Base-by-base conservation (phyloP, 352 stramenopile species). In the Globisporangium orthogonon region DNA sequence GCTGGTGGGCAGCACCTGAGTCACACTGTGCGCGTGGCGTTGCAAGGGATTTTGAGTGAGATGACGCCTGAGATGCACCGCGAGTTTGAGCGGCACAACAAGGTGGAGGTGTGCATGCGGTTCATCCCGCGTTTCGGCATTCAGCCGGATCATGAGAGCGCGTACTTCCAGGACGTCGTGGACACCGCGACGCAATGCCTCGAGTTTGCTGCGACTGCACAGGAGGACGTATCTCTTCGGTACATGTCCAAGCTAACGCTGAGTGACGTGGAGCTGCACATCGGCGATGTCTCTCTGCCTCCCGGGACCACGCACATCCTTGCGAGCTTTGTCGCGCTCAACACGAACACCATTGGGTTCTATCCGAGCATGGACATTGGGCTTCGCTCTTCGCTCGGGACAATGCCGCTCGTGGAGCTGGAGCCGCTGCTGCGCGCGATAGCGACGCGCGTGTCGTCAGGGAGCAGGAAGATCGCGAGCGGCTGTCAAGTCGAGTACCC, bases 221-320 rank as follows among this genome's bases (percentile, higher is more conserved):
- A 31, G 15, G 23, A 57, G 39, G 23, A 48, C n/a, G 1, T 18
- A 4, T 14, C 3, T 28, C 46, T 51, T 29, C 52, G 11, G 17
- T 50, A 18, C 11, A 9, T 43, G 15, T 50, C 52, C 52, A 57
- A 49, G 52, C 41, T 57, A 11, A 29, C 17, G 41, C 40, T 50
- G 15, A 43, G 14, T 41, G 52, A 57, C 29, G 33, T 40, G 41
- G 52, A 57, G 52, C 52, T 57, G 17, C 52, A 57, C 52, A 50
- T 50, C 23, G 40, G 40, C 7, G 17, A 29, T 28, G n/a, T 50
- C n/a, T 14, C 14, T 13, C 52, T 57, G 52, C 52, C 15, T 3
- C 15, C 29, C 7, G 52, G 40, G n/a, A 28, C 52, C 14, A 39
- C 29, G 0, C 9, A 28, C 40, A 14, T 33, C 7, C 40, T 57